Conservation (phyloP, 2,329 filamentous ascomycete species). For the Cladorrhinum sp. region DNA sequence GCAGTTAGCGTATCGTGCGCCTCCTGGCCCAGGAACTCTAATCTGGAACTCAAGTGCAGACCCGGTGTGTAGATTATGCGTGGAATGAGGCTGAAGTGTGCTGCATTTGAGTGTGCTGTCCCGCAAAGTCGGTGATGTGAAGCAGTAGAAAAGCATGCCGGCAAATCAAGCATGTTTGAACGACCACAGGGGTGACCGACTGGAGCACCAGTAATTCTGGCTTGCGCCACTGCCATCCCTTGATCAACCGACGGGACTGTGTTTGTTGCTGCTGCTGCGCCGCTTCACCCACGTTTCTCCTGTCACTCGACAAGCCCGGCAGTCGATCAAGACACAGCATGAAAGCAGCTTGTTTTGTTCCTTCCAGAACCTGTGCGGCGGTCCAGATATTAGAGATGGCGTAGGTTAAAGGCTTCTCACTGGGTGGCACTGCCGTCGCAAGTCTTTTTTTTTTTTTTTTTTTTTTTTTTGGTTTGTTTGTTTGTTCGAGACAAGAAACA, state of each 20-base stretch:
- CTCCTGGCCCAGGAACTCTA: neutral
- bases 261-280: slow-evolving; percentile 13
- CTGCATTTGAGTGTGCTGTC: slow-evolving; percentile 6
- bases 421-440: neutral
- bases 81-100: slow-evolving; percentile 16
- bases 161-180: slow-evolving; percentile 3
- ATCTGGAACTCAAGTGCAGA: neutral
- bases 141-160: neutral
- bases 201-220: no score
- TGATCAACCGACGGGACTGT: neutral
- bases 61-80: neutral
- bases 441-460: neutral
- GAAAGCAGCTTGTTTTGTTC: slow-evolving; percentile 6
- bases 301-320: slow-evolving; percentile 12
- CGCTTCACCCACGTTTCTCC: slow-evolving; percentile 17
- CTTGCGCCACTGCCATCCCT: slow-evolving; percentile 11
- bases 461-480: no score
- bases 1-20: neutral
- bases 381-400: neutral
- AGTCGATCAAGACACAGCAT: slow-evolving; percentile 20
- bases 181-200: neutral
- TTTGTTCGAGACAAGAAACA: neutral
- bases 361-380: slow-evolving; percentile 7
- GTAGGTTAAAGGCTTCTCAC: neutral
- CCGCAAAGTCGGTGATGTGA: neutral